These are phyloP conservation scores for Takakia lepidozioides DNA, from an alignment of 225 moss, liverwort and hornwort species.

Conservation along the genomic window DNA sequence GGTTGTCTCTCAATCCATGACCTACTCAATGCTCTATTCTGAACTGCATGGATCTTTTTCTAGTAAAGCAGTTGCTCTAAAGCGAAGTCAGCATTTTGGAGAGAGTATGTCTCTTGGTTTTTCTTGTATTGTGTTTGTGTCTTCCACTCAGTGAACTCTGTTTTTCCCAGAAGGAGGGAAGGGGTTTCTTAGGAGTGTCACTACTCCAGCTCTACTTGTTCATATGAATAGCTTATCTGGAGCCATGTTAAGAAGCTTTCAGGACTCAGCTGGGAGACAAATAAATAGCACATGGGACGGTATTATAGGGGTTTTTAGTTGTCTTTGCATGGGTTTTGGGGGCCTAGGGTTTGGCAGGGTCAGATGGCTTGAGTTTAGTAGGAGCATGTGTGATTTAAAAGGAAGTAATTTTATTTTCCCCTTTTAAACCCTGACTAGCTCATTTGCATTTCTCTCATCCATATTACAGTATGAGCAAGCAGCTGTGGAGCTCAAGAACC, in stretches of 20 bases:
- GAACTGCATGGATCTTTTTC: neutral
- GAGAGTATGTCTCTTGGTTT: neutral
- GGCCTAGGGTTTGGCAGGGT: neutral
- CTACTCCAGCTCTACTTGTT: no score
- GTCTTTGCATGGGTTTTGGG: neutral
- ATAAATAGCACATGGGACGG: no score
- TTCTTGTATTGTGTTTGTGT: neutral
- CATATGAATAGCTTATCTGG: no score
- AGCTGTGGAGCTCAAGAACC: slow-evolving; percentile 63
- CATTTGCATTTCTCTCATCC: neutral
- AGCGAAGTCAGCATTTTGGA: no score
- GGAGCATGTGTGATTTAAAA: neutral
- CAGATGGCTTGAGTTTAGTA: neutral
- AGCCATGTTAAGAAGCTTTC: no score
- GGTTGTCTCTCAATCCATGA: slow-evolving; percentile 17
- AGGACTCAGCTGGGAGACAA: no score
- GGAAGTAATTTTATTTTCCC: neutral
- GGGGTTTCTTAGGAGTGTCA: neutral
- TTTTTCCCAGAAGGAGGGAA: no score
- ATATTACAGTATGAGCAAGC: slow-evolving; percentile 66
- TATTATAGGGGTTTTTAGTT: no score
- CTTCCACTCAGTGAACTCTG: no score
- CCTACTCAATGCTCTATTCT: neutral
- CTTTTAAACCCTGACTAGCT: neutral
- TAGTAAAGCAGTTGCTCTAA: no score